phyloP scores from a whole-genome alignment of 2,329 filamentous ascomycete species.

The Shiraia bambusicola region DNA sequence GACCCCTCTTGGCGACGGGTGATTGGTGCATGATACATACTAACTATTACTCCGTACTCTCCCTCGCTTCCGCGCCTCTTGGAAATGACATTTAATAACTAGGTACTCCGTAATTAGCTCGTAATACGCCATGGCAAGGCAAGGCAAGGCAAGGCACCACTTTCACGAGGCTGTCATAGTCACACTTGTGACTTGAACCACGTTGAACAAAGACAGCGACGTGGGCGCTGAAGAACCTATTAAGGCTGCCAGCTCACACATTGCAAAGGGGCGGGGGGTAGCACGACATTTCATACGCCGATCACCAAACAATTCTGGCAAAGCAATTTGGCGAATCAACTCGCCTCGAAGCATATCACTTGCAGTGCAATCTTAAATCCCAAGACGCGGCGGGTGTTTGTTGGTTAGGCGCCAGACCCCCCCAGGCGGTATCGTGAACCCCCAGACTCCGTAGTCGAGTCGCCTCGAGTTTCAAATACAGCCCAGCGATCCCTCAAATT shows the following conservation, averaged over 20 bases:
- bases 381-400: conserved; percentile 11
- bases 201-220: too few species aligned
- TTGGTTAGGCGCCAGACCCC: conserved; percentile 21
- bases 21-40: conserved; percentile 32
- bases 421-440: conserved; percentile 18
- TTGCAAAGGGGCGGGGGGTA: background rate
- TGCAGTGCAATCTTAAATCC: conserved; percentile 19
- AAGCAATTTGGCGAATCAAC: conserved; percentile 9
- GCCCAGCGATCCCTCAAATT: conserved; percentile 18
- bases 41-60: too few species aligned
- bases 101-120: too few species aligned
- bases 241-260: background rate
- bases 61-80: conserved; percentile 20
- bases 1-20: conserved; percentile 6
- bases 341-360: conserved; percentile 11
- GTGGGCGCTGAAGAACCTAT: too few species aligned
- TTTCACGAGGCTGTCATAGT: conserved; percentile 5
- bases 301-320: background rate
- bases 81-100: conserved; percentile 30
- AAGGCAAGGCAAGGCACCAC: conserved; percentile 1
- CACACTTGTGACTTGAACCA: too few species aligned
- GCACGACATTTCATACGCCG: conserved; percentile 2
- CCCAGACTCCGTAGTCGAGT: conserved; percentile 15
- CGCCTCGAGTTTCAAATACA: conserved; percentile 30
- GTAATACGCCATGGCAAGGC: conserved; percentile 4